These are phyloP conservation scores for Ailanthus altissimus DNA, from an alignment of 345 rosid species.

Conservation along the genomic window DNA sequence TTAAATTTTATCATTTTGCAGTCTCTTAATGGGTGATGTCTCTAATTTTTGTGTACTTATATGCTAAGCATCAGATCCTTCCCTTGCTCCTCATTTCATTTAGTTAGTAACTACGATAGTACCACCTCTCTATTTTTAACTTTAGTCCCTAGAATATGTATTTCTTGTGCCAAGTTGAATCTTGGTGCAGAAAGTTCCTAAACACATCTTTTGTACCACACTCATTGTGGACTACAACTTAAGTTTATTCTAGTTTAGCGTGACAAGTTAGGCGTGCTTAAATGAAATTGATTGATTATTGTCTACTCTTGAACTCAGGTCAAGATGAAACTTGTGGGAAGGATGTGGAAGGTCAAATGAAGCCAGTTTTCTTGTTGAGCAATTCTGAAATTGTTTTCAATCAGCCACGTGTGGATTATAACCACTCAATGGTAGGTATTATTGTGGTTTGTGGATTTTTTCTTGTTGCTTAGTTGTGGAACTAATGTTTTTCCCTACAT, in stretches of 20 bases:
- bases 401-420: constrained; percentile 28
- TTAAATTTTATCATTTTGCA: not conserved
- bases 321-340: constrained; percentile 38
- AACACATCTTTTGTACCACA: not conserved
- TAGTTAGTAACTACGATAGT: not conserved
- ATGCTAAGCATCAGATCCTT: not conserved
- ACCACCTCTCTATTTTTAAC: not conserved
- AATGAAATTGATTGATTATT: not conserved
- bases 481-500: constrained; percentile 13
- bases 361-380: constrained; percentile 33
- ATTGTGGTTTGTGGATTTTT: not conserved
- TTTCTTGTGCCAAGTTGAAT: not conserved
- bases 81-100: not conserved
- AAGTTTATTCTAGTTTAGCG: not conserved
- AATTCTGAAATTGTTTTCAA: constrained; percentile 30
- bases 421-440: constrained; percentile 33
- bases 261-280: not conserved
- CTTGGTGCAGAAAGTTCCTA: not conserved
- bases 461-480: constrained; percentile 9
- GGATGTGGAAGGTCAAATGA: constrained; percentile 38
- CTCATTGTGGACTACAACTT: not conserved
- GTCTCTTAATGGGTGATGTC: not conserved
- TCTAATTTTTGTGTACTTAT: not conserved
- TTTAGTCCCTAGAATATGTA: no score
- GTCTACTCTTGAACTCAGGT: constrained; percentile 24